Evolutionary conservation across 2,329 filamentous ascomycete genomes (phyloP).

Genomic region (Talaromyces verruculosus): DNA sequence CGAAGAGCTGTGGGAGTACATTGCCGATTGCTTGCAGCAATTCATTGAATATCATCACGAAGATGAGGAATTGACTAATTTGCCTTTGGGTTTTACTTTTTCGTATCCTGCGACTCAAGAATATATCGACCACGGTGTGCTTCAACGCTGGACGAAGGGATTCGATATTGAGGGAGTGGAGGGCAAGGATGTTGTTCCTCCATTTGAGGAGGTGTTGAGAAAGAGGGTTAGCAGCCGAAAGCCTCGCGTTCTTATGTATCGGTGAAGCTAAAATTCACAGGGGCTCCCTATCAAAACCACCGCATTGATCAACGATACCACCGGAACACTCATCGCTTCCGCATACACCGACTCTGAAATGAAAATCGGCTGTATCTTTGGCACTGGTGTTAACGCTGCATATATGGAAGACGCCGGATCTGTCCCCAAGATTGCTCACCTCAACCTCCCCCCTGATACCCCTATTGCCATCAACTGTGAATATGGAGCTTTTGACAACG

Average conservation of each 20-base stretch:
- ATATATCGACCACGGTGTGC: conserved; percentile 86
- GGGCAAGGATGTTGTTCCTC: conserved; percentile 83
- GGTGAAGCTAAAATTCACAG: conserved; percentile 42
- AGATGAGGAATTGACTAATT: conserved; percentile 57
- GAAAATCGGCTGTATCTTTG: conserved; percentile 97
- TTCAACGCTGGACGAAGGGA: conserved; percentile 96
- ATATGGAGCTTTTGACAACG: conserved; percentile 95
- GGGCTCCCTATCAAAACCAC: conserved; percentile 88
- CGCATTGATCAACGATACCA: conserved; percentile 96
- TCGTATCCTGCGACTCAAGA: conserved; percentile 92
- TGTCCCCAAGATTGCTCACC: conserved; percentile 88
- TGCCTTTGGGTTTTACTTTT: conserved; percentile 91
- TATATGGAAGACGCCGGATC: conserved; percentile 94
- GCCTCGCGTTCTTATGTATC: conserved; percentile 19
- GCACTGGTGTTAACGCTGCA: conserved; percentile 95
- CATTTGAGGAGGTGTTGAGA: conserved; percentile 75
- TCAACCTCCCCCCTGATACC: conserved; percentile 79
- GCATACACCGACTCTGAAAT: conserved; percentile 92
- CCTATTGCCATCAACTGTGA: conserved; percentile 98
- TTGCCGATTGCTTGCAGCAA: conserved; percentile 86
- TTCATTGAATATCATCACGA: conserved; percentile 86
- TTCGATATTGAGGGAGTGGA: conserved; percentile 93
- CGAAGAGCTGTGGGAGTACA: conserved; percentile 91
- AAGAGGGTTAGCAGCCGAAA: conserved; percentile 56
- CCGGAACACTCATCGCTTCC: conserved; percentile 92